These are phyloP conservation scores for Podila clonocystis DNA, from an alignment of 192 early-diverging fungal genomes.

Conservation along the genomic window DNA sequence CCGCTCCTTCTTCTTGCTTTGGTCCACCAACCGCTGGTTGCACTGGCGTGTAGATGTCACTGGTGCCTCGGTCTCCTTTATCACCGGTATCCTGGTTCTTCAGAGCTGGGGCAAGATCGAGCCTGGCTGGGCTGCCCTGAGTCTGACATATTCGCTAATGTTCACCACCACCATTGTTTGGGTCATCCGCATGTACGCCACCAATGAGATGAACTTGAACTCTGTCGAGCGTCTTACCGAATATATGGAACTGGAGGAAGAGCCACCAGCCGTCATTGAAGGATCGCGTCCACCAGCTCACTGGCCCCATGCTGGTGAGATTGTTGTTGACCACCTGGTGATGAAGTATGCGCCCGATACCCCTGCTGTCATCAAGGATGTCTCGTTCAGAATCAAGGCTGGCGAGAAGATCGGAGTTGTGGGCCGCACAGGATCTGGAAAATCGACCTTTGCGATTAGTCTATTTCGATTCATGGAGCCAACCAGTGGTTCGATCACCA, in stretches of 20 bases:
- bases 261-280: conserved; percentile 67
- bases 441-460: conserved; percentile 65
- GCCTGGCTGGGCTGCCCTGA: conserved; percentile 89
- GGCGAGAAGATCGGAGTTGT: conserved; percentile 73
- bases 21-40: conserved; percentile 91
- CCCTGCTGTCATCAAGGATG: conserved; percentile 72
- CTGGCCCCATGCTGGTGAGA: conserved; percentile 77
- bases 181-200: conserved; percentile 80
- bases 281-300: conserved; percentile 54
- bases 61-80: conserved; percentile 78
- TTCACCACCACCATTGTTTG: conserved; percentile 85
- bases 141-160: conserved; percentile 83
- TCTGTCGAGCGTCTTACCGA: conserved; percentile 88
- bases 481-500: conserved; percentile 49
- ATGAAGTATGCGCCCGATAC: conserved; percentile 79
- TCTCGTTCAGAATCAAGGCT: conserved; percentile 68
- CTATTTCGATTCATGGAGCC: conserved; percentile 71
- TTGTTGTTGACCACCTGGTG: conserved; percentile 73
- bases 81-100: conserved; percentile 71
- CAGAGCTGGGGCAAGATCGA: conserved; percentile 62
- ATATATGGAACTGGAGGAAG: conserved; percentile 84
- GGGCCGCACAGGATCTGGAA: conserved; percentile 71
- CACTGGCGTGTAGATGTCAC: conserved; percentile 85
- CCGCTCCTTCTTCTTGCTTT: conserved; percentile 86
- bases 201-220: conserved; percentile 91